Conservation (phyloP, 805 yeast species). For the Sporopachydermia quercuum region DNA sequence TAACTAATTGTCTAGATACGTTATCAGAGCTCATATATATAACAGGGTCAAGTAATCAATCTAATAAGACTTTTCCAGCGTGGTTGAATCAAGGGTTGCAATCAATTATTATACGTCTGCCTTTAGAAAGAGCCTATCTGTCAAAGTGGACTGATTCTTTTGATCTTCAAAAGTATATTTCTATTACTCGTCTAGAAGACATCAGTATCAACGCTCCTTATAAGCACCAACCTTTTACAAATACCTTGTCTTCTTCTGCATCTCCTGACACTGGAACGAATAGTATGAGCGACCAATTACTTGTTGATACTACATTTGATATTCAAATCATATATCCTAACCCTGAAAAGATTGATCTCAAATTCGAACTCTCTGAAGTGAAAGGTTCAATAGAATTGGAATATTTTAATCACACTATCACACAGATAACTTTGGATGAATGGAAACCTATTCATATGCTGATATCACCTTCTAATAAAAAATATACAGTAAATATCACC, state of each 20-base stretch:
- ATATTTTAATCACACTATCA: slow-evolving; percentile 18
- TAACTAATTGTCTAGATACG: too few species aligned
- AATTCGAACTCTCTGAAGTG: not conserved
- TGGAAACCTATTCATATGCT: slow-evolving; percentile 30
- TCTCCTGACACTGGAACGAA: not conserved
- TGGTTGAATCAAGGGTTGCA: not conserved
- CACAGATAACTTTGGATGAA: slow-evolving; percentile 25
- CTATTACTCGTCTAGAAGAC: too few species aligned
- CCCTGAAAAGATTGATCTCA: not conserved
- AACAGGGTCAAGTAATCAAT: too few species aligned
- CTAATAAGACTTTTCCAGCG: too few species aligned
- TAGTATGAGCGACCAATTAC: not conserved
- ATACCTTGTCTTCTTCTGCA: not conserved
- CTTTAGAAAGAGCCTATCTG: too few species aligned
- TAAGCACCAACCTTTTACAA: not conserved
- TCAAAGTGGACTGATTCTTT: too few species aligned
- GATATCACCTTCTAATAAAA: slow-evolving; percentile 10
- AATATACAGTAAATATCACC: slow-evolving; percentile 23
- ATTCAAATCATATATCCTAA: not conserved
- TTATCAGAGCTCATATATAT: too few species aligned
- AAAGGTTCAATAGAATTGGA: not conserved
- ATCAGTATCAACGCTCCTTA: not conserved
- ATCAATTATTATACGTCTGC: not conserved
- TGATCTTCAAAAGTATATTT: too few species aligned
- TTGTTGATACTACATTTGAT: not conserved